Conservation (phyloP, 257 asterid species). For the Petrea volubilis region DNA sequence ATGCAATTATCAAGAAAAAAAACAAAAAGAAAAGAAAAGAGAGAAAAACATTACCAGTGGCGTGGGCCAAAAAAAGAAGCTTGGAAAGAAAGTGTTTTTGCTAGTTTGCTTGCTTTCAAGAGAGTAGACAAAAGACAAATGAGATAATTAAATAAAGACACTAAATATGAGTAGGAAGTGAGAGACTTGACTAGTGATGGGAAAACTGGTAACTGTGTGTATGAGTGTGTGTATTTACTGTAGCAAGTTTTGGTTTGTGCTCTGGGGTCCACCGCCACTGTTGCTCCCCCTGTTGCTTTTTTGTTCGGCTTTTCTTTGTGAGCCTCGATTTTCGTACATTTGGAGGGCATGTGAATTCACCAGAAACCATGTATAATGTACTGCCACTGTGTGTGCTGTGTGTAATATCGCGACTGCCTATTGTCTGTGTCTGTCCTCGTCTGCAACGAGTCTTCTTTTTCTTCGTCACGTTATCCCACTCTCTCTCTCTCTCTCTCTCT, state of each 20-base stretch:
- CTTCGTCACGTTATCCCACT: not conserved
- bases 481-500: not conserved
- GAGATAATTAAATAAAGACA: conserved; percentile 24
- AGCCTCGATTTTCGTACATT: conserved; percentile 31
- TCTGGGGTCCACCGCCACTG: conserved; percentile 39
- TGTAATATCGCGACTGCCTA: too few relatives aligned
- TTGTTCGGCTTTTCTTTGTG: not conserved
- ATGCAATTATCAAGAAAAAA: not conserved
- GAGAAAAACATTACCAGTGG: conserved; percentile 21
- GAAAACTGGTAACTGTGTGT: not conserved
- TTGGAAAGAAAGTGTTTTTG: conserved; percentile 4
- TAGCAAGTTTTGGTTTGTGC: conserved; percentile 6
- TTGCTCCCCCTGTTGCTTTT: conserved; percentile 19
- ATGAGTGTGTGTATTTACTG: conserved; percentile 9
- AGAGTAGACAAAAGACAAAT: conserved; percentile 14
- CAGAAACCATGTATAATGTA: conserved; percentile 21
- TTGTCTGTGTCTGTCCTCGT: not conserved
- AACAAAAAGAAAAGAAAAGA: not conserved
- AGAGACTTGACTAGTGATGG: conserved; percentile 24
- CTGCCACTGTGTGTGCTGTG: too few relatives aligned
- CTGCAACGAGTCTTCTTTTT: conserved; percentile 11
- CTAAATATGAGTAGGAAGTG: conserved; percentile 13
- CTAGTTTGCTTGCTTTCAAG: conserved; percentile 31
- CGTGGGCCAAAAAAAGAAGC: not conserved
- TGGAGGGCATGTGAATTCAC: conserved; percentile 36